Conservation (phyloP, 2,329 filamentous ascomycete species). For the Colletotrichum caudatum region DNA sequence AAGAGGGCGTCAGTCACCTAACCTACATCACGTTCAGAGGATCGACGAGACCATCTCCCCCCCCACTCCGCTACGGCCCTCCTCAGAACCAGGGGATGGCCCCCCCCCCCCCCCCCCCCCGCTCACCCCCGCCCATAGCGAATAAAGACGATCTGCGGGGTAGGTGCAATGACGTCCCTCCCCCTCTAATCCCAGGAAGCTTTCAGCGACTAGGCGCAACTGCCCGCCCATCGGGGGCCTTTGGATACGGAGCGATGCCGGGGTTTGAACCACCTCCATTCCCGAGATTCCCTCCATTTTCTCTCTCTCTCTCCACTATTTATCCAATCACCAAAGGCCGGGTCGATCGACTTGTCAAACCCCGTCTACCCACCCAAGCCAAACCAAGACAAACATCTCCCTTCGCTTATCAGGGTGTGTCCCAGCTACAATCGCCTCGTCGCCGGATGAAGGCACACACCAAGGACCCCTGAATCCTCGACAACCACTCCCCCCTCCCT, state of each 20-base stretch:
- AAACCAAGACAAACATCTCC: background rate
- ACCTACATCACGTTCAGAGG: slow-evolving; percentile 17
- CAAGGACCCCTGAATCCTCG: background rate
- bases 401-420: background rate
- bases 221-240: background rate
- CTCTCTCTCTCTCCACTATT: background rate
- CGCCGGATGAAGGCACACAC: background rate
- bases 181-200: background rate
- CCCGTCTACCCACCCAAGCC: slow-evolving; percentile 1
- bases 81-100: background rate
- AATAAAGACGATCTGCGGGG: slow-evolving; percentile 11
- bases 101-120: no score
- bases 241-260: background rate
- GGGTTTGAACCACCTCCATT: slow-evolving; percentile 30
- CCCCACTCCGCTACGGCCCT: slow-evolving; percentile 25
- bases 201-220: background rate
- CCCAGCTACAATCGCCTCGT: background rate
- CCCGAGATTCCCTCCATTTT: background rate
- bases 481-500: background rate
- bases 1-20: slow-evolving; percentile 6
- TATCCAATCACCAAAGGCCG: background rate
- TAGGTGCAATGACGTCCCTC: slow-evolving; percentile 14
- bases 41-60: slow-evolving; percentile 21
- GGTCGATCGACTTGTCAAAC: slow-evolving; percentile 12
- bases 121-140: background rate